Evolutionary conservation across 495 filamentous ascomycete species (phyloP), one percentile per base, ranked within the genome.

Genomic region (Neurospora sp.): DNA sequence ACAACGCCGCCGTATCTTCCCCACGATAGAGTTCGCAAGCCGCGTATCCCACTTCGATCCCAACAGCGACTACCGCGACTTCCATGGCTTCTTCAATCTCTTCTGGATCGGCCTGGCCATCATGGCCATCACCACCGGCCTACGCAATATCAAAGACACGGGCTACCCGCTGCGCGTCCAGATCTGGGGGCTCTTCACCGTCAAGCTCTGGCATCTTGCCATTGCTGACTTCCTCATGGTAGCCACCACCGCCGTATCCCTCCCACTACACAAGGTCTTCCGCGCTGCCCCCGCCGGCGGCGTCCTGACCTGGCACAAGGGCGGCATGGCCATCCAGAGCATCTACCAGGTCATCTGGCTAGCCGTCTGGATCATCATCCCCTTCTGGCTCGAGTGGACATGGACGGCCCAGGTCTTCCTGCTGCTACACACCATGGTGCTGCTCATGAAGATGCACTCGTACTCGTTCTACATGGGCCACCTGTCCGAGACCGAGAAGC

Each of bases 391-490:
- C n/a, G 84, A 89, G 23, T 99, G 96, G 96, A 93, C 94, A 1
- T 90, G 89, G 89, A 99, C 96, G 7, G 91, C 95, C 37, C 96
- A 99, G 79, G 96, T 98, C 54, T 98, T 94, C 81, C 90, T 99
- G 75, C 91, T 94, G 14, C 88, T 99, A 18, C 96, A 99, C 79
- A 91, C 93, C 44, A 87, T 99, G 79, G 90, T 92, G 16, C 84
- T 99, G 8, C 89, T 98, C 37, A 99, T 99, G 96, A 99, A 99
- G 84, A 93, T 99, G 86, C 96, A 99, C 79, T 97, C 94, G 0
- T 99, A 98, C 79, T 92, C 93, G 37, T 98, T 98, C 83, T 99
- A 99, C 83, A 97, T 96, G 78, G 96, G 96, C 3, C 96, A 99
- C 82, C 88, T 99, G 7, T 94, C 91, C 73, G 92, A 94, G 77